phyloP scores from a whole-genome alignment of 768 basidiomycete genomes.

The Collybia mongolica region DNA sequence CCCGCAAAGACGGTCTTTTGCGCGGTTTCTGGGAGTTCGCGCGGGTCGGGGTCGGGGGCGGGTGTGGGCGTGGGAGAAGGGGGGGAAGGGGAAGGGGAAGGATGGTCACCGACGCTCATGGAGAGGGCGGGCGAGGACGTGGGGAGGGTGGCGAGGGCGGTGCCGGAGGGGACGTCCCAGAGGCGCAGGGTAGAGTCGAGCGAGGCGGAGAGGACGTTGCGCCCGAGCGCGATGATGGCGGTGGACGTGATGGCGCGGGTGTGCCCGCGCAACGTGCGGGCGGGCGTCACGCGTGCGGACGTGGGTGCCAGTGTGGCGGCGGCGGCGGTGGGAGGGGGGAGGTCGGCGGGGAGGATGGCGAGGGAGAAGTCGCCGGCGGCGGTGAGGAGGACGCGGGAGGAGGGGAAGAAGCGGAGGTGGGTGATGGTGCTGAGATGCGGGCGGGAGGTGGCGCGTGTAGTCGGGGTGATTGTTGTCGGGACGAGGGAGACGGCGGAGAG shows the following conservation, averaged over 20 bases:
- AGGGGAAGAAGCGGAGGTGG: constrained; percentile 65
- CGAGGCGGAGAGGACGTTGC: constrained; percentile 63
- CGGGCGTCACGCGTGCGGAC: constrained; percentile 42
- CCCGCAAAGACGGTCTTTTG: constrained; percentile 53
- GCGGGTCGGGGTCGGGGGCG: constrained; percentile 20
- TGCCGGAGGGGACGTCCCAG: constrained; percentile 67
- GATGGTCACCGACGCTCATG: constrained; percentile 42
- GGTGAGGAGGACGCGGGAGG: constrained; percentile 68
- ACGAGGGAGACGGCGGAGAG: constrained; percentile 15
- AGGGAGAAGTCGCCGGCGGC: constrained; percentile 68
- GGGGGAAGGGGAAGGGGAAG: constrained; percentile 18
- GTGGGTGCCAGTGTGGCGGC: constrained; percentile 17
- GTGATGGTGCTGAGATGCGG: constrained; percentile 56
- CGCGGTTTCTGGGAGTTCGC: constrained; percentile 44
- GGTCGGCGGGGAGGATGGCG: constrained; percentile 62
- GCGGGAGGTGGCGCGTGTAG: constrained; percentile 30
- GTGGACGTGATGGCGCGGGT: constrained; percentile 61
- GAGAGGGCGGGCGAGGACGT: constrained; percentile 41
- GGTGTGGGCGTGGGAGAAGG: neutral
- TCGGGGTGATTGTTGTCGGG: constrained; percentile 21
- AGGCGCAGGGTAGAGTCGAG: constrained; percentile 69
- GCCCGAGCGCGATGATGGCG: constrained; percentile 63
- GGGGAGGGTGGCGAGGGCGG: constrained; percentile 43
- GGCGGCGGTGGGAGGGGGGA: constrained; percentile 19
- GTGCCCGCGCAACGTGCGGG: constrained; percentile 65